Base-by-base conservation (phyloP, 495 filamentous ascomycete species). In the Hypoxylon fragiforme region DNA sequence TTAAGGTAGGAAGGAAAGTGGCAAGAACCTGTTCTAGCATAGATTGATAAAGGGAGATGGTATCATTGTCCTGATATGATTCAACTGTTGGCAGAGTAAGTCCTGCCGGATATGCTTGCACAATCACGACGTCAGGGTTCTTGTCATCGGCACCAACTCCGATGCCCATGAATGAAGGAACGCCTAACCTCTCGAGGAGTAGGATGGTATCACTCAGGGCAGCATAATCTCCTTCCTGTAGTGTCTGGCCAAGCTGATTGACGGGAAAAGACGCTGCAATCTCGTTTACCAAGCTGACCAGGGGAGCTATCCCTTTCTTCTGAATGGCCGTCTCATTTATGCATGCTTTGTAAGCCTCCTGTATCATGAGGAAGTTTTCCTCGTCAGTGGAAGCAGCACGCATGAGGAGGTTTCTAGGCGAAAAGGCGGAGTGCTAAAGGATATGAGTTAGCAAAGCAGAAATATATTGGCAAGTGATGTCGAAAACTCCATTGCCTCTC, bases 341-440 rank as follows among this genome's bases (percentile, higher is more conserved):
- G 67, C 86, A 91, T 41, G 86, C 80, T 57, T 80, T 66, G 43
- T 88, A 90, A 19, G 76, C 78, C 38, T 73, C 65, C 54, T 85
- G 80, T 48, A 90, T 58, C 71, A 86, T 87, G 38, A 82, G 62
- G 63, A 88, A 89, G 49, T 87, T 90, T 6, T 80, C 68, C 36
- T 79, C 69, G 56, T 89, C 85, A 9, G 67, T 54, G 7, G 66
- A 60, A 8, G 60, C 48, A 24, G 49, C 54, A 7, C 74, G 54
- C 38, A 57, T 56, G 32, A 64, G 49, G 7, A 79, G 65, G 40
- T 69, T 62, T 45, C 57, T 62, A 16, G 74, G 73, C 38, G 73
- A 79, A 49, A 77, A 77, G 32, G 58, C 57, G 15, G 76, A 78
- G 50, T 79, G 76, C 65, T 72, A 37, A 4, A 37, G 4, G 3